Evolutionary conservation across 805 yeast species (phyloP), one percentile per base, ranked within the genome.

Genomic region (Kodamaea nitidulidarum): DNA sequence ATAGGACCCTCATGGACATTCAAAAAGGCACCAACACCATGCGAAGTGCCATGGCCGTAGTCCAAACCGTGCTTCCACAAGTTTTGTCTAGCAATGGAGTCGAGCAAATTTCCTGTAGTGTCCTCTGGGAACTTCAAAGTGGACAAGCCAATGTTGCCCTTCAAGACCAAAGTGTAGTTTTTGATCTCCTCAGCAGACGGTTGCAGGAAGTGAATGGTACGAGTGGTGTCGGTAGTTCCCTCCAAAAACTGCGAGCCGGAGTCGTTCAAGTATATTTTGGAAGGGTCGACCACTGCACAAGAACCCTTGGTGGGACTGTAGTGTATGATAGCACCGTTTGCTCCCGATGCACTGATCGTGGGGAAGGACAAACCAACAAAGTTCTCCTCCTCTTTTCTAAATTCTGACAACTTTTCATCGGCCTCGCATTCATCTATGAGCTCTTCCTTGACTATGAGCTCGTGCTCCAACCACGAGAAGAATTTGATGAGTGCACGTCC

Each of bases 291-390:
- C 7, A 70, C 58, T 5, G 75, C 50, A 42, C 73, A 67, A 8
- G 58, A 53, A 2, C 64, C 64, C 36, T 59, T 55, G 9, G 56
- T 49, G 3, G 95, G 93, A 30, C 78, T 64, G 56, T 85, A 85
- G 56, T 85, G 95, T 44, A 85, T 81, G 21, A 84, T 67, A 1
- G 93, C 85, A 7, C 87, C 85, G 55, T 84, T 84, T 9, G 87
- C 68, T 1, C 91, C 93, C 1, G 86, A 70, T 4, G 88, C 76
- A 37, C 87, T 78, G 35, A 84, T 84, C 0, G 93, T 84, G 35
- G 76, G 80, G 58, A 84, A 84, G 3, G 88, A 80, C 32, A 78
- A 71, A 0, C 90, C 93, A 15, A 65, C 71, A 51, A 74, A 78
- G 45, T 73, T 63, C 28, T 67, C 61, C 42, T 72, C 76, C 44